Base-by-base conservation (phyloP, 768 basidiomycete genomes). In the Suillus clintonianus region DNA sequence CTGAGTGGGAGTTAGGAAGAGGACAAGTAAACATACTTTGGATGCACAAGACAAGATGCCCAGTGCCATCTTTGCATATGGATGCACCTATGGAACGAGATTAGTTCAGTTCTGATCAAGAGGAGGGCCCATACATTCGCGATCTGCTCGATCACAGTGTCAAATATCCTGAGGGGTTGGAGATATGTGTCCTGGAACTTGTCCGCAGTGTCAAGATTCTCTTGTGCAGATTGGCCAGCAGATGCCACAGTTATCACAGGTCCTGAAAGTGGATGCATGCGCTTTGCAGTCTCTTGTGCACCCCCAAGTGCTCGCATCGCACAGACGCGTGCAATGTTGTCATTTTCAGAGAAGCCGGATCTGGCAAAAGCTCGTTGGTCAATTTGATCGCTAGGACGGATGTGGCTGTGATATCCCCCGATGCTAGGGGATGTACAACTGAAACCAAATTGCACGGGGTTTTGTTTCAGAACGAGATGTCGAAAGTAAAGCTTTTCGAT, bases 401-500 rank as follows among this genome's bases (percentile, higher is more conserved):
- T 7, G 71, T 61, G 1, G 66, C 58, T 2, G 13, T 5, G 10
- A 59, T 27, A 11, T 59, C 58, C 15, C 41, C 6, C n/a, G 30
- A 59, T 47, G 39, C 37, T 27, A 2, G n/a, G 11, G 58, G 41
- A 22, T 59, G 58, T 42, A 59, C 58, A 47, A 9, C n/a, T 17
- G 41, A 43, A 37, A 45, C 24, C 32, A 13, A 30, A 7, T 0
- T 6, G 11, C 30, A 59, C 9, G 41, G 14, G 1, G 5, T 30
- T 32, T 7, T 19, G 41, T 30, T 27, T 48, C 47, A 0, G 14
- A 27, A 24, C 8, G 57, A 10, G 17, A 15, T 13, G 19, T 30
- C 15, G 19, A 22, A 45, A 30, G 69, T 62, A 41, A 24, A 42
- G 11, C 30, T 70, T 54, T 63, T 34, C 55, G 69, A 70, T 53